Evolutionary conservation across 768 basidiomycete genomes (phyloP).

Genomic region (Lanmaoa rubissima): DNA sequence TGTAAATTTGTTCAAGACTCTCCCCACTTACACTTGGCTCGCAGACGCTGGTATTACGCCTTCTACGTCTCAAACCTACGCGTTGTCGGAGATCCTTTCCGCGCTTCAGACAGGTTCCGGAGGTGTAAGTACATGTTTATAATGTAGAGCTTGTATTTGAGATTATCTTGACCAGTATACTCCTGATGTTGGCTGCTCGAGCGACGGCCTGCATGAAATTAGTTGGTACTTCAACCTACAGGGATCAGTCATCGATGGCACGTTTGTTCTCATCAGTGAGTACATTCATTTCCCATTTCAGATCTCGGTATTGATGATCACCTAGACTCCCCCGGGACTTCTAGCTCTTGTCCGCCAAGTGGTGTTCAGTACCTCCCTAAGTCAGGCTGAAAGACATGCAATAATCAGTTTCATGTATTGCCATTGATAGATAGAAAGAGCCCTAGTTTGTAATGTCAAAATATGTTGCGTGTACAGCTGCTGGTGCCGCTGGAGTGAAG

Average conservation of each 20-base stretch:
- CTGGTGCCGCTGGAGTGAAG: not conserved
- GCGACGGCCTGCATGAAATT: constrained; percentile 41
- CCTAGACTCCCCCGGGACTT: constrained; percentile 48
- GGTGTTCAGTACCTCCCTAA: constrained; percentile 65
- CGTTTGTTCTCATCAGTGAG: constrained; percentile 58
- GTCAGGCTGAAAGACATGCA: constrained; percentile 18
- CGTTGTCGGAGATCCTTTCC: constrained; percentile 48
- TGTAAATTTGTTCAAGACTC: constrained; percentile 58
- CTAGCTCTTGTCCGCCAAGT: constrained; percentile 47
- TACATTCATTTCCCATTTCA: not conserved
- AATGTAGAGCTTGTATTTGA: not conserved
- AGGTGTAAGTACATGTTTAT: constrained; percentile 31
- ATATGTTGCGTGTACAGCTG: not conserved
- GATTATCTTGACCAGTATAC: constrained; percentile 37
- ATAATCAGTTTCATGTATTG: not conserved
- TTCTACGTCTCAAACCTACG: constrained; percentile 53
- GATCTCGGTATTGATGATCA: not conserved
- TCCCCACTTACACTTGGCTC: constrained; percentile 77
- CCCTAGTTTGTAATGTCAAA: not conserved
- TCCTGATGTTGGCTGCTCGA: constrained; percentile 47
- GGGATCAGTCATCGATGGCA: constrained; percentile 67
- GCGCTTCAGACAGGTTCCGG: constrained; percentile 57
- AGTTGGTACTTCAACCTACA: constrained; percentile 64
- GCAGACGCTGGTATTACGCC: constrained; percentile 72
- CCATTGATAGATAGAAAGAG: not conserved